phyloP scores from a whole-genome alignment of 768 basidiomycete genomes.

The Hysterangium stoloniferum region DNA sequence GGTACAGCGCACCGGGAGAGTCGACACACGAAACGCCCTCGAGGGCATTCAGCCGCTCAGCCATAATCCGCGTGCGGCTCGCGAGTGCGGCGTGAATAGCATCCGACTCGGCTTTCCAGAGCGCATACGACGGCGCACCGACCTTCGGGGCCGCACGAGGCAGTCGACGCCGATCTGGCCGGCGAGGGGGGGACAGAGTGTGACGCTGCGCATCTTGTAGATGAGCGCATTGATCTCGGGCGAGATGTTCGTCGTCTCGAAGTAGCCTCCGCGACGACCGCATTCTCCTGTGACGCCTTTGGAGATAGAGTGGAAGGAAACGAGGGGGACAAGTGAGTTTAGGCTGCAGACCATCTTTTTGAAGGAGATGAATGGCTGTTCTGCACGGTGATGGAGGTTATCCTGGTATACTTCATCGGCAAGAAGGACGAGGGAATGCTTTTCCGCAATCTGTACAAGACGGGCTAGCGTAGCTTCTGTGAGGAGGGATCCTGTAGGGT shows the following conservation, averaged over 20 bases:
- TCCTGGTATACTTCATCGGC: conserved; percentile 99
- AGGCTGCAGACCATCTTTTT: conserved; percentile 74
- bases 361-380: conserved; percentile 85
- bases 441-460: conserved; percentile 79
- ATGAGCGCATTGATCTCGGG: conserved; percentile 75
- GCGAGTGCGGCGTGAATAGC: conserved; percentile 70
- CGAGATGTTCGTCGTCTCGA: conserved; percentile 80
- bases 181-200: conserved; percentile 79
- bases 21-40: conserved; percentile 87
- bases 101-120: conserved; percentile 81
- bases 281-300: conserved; percentile 97
- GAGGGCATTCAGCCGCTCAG: conserved; percentile 68
- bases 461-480: conserved; percentile 59
- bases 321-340: conserved; percentile 67
- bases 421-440: conserved; percentile 78
- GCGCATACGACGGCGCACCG: conserved; percentile 65
- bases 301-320: conserved; percentile 96
- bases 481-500: conserved; percentile 89
- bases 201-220: conserved; percentile 94
- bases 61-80: conserved; percentile 64
- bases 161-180: conserved; percentile 94
- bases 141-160: conserved; percentile 84
- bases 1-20: conserved; percentile 88
- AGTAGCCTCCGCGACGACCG: conserved; percentile 95
- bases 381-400: conserved; percentile 68